Percentiles rank a stretch among this genome's conserved stretches.
Evolutionary conservation across 768 basidiomycete species (phyloP).

Genomic region (Trametes elegans): DNA sequence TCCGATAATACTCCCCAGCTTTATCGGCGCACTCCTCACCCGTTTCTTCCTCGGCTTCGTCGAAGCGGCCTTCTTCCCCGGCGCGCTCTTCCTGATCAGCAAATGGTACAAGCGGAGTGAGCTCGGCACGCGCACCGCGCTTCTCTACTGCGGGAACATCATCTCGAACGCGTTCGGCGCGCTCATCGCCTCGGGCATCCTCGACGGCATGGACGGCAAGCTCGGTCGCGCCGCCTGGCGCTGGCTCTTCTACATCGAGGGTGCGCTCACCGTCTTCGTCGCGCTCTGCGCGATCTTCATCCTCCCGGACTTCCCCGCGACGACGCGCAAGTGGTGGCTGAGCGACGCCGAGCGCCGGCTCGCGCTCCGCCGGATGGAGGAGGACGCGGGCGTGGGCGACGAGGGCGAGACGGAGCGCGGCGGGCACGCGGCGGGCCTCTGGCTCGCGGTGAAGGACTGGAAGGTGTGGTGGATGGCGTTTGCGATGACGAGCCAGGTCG

Average conservation of each 20-base stretch:
- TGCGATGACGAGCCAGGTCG: constrained; percentile 55
- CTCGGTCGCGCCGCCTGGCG: constrained; percentile 73
- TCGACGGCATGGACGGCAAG: constrained; percentile 67
- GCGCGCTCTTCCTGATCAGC: constrained; percentile 59
- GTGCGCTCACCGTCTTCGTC: constrained; percentile 52
- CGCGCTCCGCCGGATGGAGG: constrained; percentile 58
- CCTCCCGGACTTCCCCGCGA: constrained; percentile 73
- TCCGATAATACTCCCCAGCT: constrained; percentile 30
- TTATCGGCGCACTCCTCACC: constrained; percentile 59
- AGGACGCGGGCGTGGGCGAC: constrained; percentile 58
- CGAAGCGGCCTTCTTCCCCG: constrained; percentile 67
- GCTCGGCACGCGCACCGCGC: constrained; percentile 64
- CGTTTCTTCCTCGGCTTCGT: constrained; percentile 71
- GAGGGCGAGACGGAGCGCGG: constrained; percentile 41
- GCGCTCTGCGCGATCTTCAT: constrained; percentile 56
- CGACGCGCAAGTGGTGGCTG: constrained; percentile 58
- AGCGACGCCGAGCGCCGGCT: constrained; percentile 54
- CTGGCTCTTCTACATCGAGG: constrained; percentile 77
- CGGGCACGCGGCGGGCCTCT: constrained; percentile 44
- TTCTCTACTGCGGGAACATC: constrained; percentile 69
- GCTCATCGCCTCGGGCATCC: constrained; percentile 73
- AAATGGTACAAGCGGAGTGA: constrained; percentile 76
- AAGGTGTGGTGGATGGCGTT: constrained; percentile 82
- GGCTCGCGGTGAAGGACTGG: constrained; percentile 68
- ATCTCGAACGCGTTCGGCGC: constrained; percentile 83